Percentiles rank a stretch among this genome's conserved stretches.
These are phyloP conservation scores for Yamadazyma membranifaciens DNA, from an alignment of 1,139 yeast species.

Conservation along the genomic window DNA sequence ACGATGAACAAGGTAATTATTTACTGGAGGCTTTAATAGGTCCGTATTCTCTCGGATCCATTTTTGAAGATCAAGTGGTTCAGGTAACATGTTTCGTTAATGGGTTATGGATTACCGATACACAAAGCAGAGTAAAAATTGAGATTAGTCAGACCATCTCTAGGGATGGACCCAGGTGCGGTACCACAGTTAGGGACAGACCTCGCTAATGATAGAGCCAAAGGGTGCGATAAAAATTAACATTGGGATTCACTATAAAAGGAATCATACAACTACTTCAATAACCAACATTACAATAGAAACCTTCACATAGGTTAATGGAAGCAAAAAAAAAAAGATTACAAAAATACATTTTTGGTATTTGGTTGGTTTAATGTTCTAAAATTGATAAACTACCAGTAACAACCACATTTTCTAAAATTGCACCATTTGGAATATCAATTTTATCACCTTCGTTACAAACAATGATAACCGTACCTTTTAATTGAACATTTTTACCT, in stretches of 20 bases:
- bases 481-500: slow-evolving; percentile 87
- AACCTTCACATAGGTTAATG: too few species aligned
- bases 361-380: slow-evolving; percentile 59
- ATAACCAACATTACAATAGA: not conserved
- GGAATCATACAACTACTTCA: too few species aligned
- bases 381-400: slow-evolving; percentile 95
- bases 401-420: slow-evolving; percentile 92
- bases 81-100: slow-evolving; percentile 49
- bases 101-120: too few species aligned
- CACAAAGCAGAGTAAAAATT: too few species aligned
- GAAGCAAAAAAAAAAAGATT: too few species aligned
- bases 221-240: too few species aligned
- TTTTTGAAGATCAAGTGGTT: slow-evolving; percentile 71
- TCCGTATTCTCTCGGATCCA: slow-evolving; percentile 81
- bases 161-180: not conserved
- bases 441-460: slow-evolving; percentile 97
- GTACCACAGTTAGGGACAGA: not conserved
- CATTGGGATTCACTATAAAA: too few species aligned
- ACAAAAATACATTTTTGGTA: too few species aligned
- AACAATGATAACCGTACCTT: slow-evolving; percentile 96
- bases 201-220: too few species aligned
- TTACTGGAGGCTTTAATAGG: slow-evolving; percentile 85
- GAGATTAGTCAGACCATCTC: too few species aligned
- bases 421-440: slow-evolving; percentile 94
- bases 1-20: slow-evolving; percentile 83